These are phyloP conservation scores for Glycine soja DNA, from an alignment of 306 rosid species.

Conservation along the genomic window DNA sequence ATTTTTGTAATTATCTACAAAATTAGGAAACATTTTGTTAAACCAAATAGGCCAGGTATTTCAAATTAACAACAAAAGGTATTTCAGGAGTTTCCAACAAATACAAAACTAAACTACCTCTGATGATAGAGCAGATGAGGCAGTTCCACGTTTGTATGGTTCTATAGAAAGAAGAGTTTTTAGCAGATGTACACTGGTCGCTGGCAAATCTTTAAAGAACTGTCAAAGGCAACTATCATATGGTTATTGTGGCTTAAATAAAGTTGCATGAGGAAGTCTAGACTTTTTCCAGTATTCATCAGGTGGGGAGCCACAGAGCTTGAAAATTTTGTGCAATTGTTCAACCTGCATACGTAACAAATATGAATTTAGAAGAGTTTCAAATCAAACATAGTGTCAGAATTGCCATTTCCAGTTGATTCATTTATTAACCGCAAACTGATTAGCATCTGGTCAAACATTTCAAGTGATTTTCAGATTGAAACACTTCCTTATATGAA, in stretches of 20 bases:
- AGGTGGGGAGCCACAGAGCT: conserved; percentile 94
- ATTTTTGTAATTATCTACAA: not conserved
- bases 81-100: conserved; percentile 37
- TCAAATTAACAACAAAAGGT: conserved; percentile 20
- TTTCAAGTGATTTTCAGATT: not conserved
- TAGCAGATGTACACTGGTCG: conserved; percentile 60
- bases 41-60: conserved; percentile 15
- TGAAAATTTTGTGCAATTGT: conserved; percentile 96
- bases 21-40: not conserved
- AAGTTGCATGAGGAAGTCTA: conserved; percentile 85
- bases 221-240: conserved; percentile 70
- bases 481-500: conserved; percentile 1
- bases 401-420: conserved; percentile 32
- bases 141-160: conserved; percentile 93
- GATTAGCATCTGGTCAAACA: conserved; percentile 26
- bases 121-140: conserved; percentile 82
- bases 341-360: conserved; percentile 67
- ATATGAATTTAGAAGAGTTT: conserved; percentile 34
- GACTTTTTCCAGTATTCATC: conserved; percentile 92
- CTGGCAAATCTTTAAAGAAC: conserved; percentile 74
- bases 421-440: conserved; percentile 18
- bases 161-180: conserved; percentile 89
- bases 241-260: conserved; percentile 87
- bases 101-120: conserved; percentile 61
- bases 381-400: conserved; percentile 22